phyloP scores from a whole-genome alignment of 805 yeast genomes.

The Yarrowia hollandica region DNA sequence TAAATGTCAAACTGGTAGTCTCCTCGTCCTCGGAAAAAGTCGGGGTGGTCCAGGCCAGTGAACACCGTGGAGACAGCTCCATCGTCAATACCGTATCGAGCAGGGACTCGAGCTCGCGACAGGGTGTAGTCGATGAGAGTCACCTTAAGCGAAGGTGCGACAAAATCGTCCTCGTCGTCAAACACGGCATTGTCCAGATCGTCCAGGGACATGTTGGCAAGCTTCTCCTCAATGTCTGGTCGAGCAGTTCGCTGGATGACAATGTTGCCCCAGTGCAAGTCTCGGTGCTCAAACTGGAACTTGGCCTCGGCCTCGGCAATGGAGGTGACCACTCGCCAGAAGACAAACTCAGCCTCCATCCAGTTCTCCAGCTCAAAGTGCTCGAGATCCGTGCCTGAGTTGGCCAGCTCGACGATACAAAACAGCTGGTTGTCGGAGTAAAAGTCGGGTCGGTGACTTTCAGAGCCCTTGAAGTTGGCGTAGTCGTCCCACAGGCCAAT shows the following conservation, averaged over 20 bases:
- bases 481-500: constrained; percentile 50
- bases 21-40: constrained; percentile 59
- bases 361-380: constrained; percentile 45
- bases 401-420: constrained; percentile 41
- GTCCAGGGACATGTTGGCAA: constrained; percentile 27
- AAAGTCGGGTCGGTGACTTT: constrained; percentile 46
- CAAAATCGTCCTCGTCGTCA: constrained; percentile 31
- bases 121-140: constrained; percentile 60
- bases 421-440: constrained; percentile 42
- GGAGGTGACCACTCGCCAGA: constrained; percentile 54
- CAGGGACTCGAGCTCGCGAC: constrained; percentile 47
- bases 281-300: constrained; percentile 67
- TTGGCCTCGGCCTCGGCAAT: constrained; percentile 54
- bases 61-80: constrained; percentile 40
- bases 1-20: constrained; percentile 65
- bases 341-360: constrained; percentile 47
- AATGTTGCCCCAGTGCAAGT: constrained; percentile 66
- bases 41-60: constrained; percentile 65
- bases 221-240: constrained; percentile 14
- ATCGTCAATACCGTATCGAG: constrained; percentile 32
- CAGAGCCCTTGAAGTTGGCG: constrained; percentile 37
- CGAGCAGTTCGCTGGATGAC: constrained; percentile 42
- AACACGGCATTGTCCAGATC: constrained; percentile 30
- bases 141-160: constrained; percentile 41
- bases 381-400: constrained; percentile 49